Base-by-base conservation (phyloP, 2,329 filamentous ascomycete species). In the Cordyceps cicadae region DNA sequence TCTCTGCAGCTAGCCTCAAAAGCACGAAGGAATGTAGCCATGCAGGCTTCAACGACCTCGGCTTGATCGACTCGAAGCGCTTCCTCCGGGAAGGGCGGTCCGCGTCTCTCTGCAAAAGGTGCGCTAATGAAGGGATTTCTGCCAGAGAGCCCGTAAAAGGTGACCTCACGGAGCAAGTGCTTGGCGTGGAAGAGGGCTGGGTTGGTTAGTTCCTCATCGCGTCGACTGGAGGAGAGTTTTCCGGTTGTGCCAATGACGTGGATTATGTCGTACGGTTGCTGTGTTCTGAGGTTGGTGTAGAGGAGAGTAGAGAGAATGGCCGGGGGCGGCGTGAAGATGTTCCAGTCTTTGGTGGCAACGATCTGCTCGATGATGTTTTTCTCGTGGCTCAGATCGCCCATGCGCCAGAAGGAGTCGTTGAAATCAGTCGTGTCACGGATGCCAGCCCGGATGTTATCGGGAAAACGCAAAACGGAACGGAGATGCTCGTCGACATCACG, bases 111-210 rank as follows among this genome's bases (percentile, higher is more conserved):
- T 45, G 49, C 48, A 15, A 43, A 49, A 12, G 48, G 37, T 7
- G 72, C 58, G 52, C 73, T 73, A 54, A 81, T 75, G 9, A 68
- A 64, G 3, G 81, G 77, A 15, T 77, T 77, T 2, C 75, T 70
- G 43, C 82, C 80, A 52, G 80, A 75, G 11, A 83, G 68, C 66
- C 82, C 81, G 67, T 80, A 81, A 63, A 81, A 81, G 15, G 81
- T 69, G 2, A 80, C 75, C 67, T 85, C 82, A 39, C 82, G 74
- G 12, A 85, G 72, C 19, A 85, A 71, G 15, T 83, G 66, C 67
- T 85, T 85, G 29, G 80, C 80, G 7, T 77, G 76, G 66, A 80
- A 80, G 21, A 85, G 70, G 1, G 78, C 71, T 1, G 82, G 82
- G 63, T 78, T 81, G 1, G 70, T 68, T n/a, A 72, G 67, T 34